Base-by-base conservation (phyloP, 345 rosid species). In the Aquilaria sinensis region DNA sequence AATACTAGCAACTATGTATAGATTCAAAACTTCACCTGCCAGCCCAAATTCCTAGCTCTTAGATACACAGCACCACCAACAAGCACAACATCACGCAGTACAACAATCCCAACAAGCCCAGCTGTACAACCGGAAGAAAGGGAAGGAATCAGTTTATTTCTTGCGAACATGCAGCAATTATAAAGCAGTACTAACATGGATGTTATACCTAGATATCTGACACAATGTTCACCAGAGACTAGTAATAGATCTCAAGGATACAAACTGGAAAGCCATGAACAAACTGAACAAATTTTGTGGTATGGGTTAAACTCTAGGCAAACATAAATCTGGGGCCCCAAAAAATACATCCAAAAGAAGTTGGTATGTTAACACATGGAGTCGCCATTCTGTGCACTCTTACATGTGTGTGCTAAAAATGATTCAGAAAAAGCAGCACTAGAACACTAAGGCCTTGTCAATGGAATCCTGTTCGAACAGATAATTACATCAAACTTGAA, bases 71-170 rank as follows among this genome's bases (percentile, higher is more conserved):
- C 95, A 57, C 96, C 97, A 60, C 92, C 85, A 12, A 94, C 81
- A 13, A 90, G 95, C 57, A 75, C 77, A 60, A 77, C 78, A 71
- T 94, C 99, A 65, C 96, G 84, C 52, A 82, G 69, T 51, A 94
- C 69, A 57, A 94, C 78, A 55, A 90, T 62, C 64, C 85, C 99
- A 56, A 88, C 97, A 70, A 94, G 89, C 50, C 81, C 97, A 68
- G 95, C 97, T 90, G 75, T 66, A 73, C 66, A 69, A 23, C 41
- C 12, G 55, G 65, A 54, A 67, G 60, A 47, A 31, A 51, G 37
- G 48, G 15, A 52, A 11, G 8, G 15, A 65, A 56, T 56, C 14
- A 56, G 68, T 13, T 55, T 30, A 33, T 29, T 31, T 64, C 57
- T n/a, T 45, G 55, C 29, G 41, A 48, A 57, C 29, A 37, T 33